Conservation (phyloP, 805 yeast species). For the Suhomyces tanzawaensis region DNA sequence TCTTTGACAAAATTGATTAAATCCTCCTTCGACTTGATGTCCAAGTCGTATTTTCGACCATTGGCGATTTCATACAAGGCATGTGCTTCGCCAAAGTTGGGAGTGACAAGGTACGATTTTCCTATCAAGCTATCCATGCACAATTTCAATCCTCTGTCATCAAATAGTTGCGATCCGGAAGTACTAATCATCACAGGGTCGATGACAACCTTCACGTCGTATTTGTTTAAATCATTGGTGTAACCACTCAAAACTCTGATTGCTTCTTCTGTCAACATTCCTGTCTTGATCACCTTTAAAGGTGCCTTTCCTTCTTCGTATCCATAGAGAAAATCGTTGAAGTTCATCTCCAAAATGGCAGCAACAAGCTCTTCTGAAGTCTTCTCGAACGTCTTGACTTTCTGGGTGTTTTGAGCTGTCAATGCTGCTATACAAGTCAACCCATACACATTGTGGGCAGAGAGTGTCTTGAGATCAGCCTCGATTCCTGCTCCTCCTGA, state of each 20-base stretch:
- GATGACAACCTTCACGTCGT: constrained; percentile 46
- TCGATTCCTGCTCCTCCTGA: constrained; percentile 94
- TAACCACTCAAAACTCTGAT: constrained; percentile 43
- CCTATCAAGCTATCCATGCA: constrained; percentile 48
- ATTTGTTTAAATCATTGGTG: constrained; percentile 27
- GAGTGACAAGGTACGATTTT: constrained; percentile 64
- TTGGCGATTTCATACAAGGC: constrained; percentile 34
- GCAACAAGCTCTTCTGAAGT: constrained; percentile 45
- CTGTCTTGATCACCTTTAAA: constrained; percentile 71
- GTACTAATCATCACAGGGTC: constrained; percentile 89
- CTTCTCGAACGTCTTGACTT: constrained; percentile 43
- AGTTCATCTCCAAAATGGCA: constrained; percentile 50
- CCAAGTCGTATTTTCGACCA: constrained; percentile 10
- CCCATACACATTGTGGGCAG: constrained; percentile 74
- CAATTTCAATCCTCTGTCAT: constrained; percentile 42
- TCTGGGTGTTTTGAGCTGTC: constrained; percentile 71
- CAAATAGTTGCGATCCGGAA: constrained; percentile 62
- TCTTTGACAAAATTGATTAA: constrained; percentile 19
- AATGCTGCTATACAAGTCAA: constrained; percentile 74
- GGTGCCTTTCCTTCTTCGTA: constrained; percentile 20
- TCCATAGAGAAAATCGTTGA: constrained; percentile 52
- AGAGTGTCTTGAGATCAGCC: constrained; percentile 79
- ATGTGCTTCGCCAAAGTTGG: constrained; percentile 69
- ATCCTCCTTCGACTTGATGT: constrained; percentile 34
- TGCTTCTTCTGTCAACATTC: constrained; percentile 64